Conservation (phyloP, 2,329 filamentous ascomycete genomes). For the Saccharata proteae region DNA sequence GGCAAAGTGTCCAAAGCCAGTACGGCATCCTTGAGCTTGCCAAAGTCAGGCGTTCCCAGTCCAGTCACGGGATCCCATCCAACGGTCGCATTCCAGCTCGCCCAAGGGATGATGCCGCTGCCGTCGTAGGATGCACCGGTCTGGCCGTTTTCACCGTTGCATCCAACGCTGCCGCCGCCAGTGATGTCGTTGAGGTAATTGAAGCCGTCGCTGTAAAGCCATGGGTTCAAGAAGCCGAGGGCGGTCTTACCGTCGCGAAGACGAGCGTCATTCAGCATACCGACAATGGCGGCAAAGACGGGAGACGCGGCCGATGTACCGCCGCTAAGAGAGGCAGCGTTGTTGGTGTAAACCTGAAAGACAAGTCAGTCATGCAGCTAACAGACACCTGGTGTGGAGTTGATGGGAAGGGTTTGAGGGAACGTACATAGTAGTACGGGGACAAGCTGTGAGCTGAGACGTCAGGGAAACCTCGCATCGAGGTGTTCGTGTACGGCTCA, state of each 20-base stretch:
- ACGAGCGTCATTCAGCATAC: slow-evolving; percentile 37
- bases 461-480: slow-evolving; percentile 39
- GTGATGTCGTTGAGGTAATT: slow-evolving; percentile 30
- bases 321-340: slow-evolving; percentile 10
- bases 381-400: too few relatives aligned
- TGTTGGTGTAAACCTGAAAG: too few relatives aligned
- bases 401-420: too few relatives aligned
- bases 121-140: not conserved
- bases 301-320: slow-evolving; percentile 16
- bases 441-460: slow-evolving; percentile 33
- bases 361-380: slow-evolving; percentile 10
- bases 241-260: slow-evolving; percentile 33
- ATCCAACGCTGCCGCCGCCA: slow-evolving; percentile 18
- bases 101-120: not conserved
- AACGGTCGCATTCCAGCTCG: slow-evolving; percentile 28
- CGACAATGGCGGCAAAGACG: slow-evolving; percentile 13
- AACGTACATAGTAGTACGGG: too few relatives aligned
- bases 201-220: slow-evolving; percentile 21
- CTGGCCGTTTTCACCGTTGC: slow-evolving; percentile 9
- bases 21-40: too few relatives aligned
- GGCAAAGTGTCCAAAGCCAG: too few relatives aligned
- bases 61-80: slow-evolving; percentile 40
- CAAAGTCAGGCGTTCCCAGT: slow-evolving; percentile 35
- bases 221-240: slow-evolving; percentile 42
- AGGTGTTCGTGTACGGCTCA: too few relatives aligned